phyloP scores from a whole-genome alignment of 2,329 filamentous ascomycete species.

The Fusarium nygamai region DNA sequence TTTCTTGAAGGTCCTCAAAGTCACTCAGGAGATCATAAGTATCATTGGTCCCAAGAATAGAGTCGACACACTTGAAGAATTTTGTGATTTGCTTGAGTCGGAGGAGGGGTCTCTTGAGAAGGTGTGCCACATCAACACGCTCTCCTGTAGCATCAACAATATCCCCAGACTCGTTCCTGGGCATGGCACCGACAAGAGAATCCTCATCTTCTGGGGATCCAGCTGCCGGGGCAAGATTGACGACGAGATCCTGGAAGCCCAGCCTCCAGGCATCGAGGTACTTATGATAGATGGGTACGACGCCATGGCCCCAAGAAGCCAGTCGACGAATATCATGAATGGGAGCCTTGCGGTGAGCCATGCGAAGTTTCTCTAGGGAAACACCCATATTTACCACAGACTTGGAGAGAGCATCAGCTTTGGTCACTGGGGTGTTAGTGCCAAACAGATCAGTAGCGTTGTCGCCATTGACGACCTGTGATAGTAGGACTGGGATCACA shows the following conservation, averaged over 20 bases:
- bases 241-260: constrained; percentile 92
- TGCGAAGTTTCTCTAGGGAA: constrained; percentile 83
- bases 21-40: constrained; percentile 53
- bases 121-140: constrained; percentile 90
- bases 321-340: constrained; percentile 76
- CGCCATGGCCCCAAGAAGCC: constrained; percentile 82
- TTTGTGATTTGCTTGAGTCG: constrained; percentile 89
- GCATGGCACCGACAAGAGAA: constrained; percentile 67
- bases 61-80: constrained; percentile 76
- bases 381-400: constrained; percentile 96
- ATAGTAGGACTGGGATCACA: constrained; percentile 91
- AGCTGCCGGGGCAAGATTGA: constrained; percentile 83
- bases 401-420: constrained; percentile 74
- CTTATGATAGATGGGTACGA: constrained; percentile 81
- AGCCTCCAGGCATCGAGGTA: constrained; percentile 91
- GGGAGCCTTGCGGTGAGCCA: constrained; percentile 82
- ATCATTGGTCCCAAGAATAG: constrained; percentile 60
- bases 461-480: constrained; percentile 79
- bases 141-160: constrained; percentile 81
- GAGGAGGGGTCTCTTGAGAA: constrained; percentile 88
- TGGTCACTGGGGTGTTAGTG: constrained; percentile 60
- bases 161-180: constrained; percentile 71
- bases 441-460: constrained; percentile 75
- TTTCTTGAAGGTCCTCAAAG: constrained; percentile 79
- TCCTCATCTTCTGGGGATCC: constrained; percentile 65